phyloP scores from a whole-genome alignment of 805 yeast species.

The Ogataea dorogensis region DNA sequence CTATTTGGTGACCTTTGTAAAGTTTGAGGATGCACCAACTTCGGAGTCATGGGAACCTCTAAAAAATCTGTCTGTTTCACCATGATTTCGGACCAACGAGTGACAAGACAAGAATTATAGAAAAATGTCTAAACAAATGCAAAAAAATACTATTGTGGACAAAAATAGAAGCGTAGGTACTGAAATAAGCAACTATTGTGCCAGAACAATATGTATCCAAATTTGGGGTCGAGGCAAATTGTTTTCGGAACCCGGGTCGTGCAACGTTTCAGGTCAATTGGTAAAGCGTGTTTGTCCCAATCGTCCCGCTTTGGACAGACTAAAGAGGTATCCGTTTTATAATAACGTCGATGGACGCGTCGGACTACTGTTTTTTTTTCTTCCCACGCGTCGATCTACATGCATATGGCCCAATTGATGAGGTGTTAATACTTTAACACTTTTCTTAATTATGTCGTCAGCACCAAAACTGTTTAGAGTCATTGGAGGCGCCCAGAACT shows the following conservation, averaged over 20 bases:
- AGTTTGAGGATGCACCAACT: slow-evolving; percentile 22
- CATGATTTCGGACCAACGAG: slow-evolving; percentile 4
- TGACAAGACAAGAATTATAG: neutral
- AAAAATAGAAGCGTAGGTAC: slow-evolving; percentile 5
- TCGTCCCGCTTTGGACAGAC: too few relatives aligned
- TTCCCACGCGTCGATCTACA: neutral
- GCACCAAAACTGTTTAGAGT: slow-evolving; percentile 30
- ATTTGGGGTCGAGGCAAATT: neutral
- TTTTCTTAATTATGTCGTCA: slow-evolving; percentile 8
- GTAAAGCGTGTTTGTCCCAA: too few relatives aligned
- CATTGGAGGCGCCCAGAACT: slow-evolving; percentile 39
- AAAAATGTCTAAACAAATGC: slow-evolving; percentile 5
- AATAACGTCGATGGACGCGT: slow-evolving; percentile 4
- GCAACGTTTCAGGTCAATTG: too few relatives aligned
- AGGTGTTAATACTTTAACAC: slow-evolving; percentile 9
- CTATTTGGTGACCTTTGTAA: slow-evolving; percentile 20
- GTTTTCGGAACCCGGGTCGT: neutral
- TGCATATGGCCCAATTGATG: slow-evolving; percentile 7
- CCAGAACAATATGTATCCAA: slow-evolving; percentile 3
- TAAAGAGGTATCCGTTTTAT: too few relatives aligned
- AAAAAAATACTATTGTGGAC: slow-evolving; percentile 4
- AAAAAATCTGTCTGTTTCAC: slow-evolving; percentile 14
- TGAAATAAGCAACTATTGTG: slow-evolving; percentile 3
- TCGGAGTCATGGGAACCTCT: slow-evolving; percentile 29
- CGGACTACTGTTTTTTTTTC: neutral